Evolutionary conservation across 352 stramenopile species (phyloP).

Genomic region (Hyaloperonospora brassicae): DNA sequence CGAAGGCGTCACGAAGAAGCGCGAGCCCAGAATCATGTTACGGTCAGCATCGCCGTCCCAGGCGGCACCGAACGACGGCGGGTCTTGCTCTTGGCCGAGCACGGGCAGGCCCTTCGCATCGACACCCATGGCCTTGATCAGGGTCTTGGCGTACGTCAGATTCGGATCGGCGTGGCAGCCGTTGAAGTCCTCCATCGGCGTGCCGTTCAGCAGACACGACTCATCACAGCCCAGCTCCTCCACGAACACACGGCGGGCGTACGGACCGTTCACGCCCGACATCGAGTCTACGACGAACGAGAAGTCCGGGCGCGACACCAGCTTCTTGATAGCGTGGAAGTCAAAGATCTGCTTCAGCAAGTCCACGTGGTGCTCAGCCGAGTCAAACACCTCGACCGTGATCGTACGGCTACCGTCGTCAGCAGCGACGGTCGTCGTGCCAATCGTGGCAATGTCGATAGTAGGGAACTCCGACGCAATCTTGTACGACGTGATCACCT

Average conservation of each 20-base stretch:
- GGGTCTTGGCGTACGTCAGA: slow-evolving; percentile 94
- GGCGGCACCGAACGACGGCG: slow-evolving; percentile 88
- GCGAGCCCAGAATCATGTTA: slow-evolving; percentile 97
- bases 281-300: slow-evolving; percentile 96
- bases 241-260: slow-evolving; percentile 93
- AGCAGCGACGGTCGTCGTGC: slow-evolving; percentile 57
- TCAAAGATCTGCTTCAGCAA: slow-evolving; percentile 97
- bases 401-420: slow-evolving; percentile 88
- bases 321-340: slow-evolving; percentile 90
- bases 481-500: slow-evolving; percentile 92
- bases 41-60: slow-evolving; percentile 98
- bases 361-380: slow-evolving; percentile 92
- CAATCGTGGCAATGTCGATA: slow-evolving; percentile 62
- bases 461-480: slow-evolving; percentile 77
- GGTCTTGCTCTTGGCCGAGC: slow-evolving; percentile 64
- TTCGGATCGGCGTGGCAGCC: slow-evolving; percentile 98
- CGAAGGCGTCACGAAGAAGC: slow-evolving; percentile 98
- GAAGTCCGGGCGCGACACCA: slow-evolving; percentile 91
- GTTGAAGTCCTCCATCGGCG: slow-evolving; percentile 95
- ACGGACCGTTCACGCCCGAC: slow-evolving; percentile 96
- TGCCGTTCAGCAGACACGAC: slow-evolving; percentile 88
- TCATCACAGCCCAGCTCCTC: slow-evolving; percentile 88
- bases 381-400: slow-evolving; percentile 96
- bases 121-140: slow-evolving; percentile 95
- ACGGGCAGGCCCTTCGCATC: slow-evolving; percentile 72